Evolutionary conservation across 2,329 filamentous ascomycete genomes (phyloP).

Genomic region (Cordyceps pruinosa): DNA sequence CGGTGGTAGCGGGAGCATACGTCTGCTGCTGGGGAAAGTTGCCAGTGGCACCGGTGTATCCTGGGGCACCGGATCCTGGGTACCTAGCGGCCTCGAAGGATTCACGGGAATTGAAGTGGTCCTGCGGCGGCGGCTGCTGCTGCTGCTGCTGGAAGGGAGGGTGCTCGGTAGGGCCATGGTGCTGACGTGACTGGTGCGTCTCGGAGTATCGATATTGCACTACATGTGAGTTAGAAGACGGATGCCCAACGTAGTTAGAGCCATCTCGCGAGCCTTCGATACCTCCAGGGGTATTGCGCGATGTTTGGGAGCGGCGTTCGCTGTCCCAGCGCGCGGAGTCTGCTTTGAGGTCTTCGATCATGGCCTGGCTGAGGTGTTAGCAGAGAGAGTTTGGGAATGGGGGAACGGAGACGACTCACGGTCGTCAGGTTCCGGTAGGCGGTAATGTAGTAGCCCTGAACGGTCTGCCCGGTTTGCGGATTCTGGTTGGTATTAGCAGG

Average conservation of each 20-base stretch:
- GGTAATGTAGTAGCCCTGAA: slow-evolving; percentile 69
- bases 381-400: background rate
- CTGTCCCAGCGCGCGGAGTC: slow-evolving; percentile 56
- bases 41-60: slow-evolving; percentile 41
- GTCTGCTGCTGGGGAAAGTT: slow-evolving; percentile 23
- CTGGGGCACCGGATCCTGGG: slow-evolving; percentile 42
- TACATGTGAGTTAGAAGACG: slow-evolving; percentile 52
- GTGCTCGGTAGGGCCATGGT: slow-evolving; percentile 39
- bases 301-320: slow-evolving; percentile 50
- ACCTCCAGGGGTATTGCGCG: slow-evolving; percentile 50
- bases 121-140: slow-evolving; percentile 25
- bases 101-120: slow-evolving; percentile 32
- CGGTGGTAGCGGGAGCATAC: slow-evolving; percentile 25
- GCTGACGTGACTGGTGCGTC: slow-evolving; percentile 41
- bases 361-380: slow-evolving; percentile 38
- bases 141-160: slow-evolving; percentile 19
- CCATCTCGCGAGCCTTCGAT: slow-evolving; percentile 47
- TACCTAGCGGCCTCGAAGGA: slow-evolving; percentile 40
- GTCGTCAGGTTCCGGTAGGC: slow-evolving; percentile 73
- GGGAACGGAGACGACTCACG: slow-evolving; percentile 41
- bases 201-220: slow-evolving; percentile 52
- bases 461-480: slow-evolving; percentile 50
- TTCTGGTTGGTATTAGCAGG: slow-evolving; percentile 32
- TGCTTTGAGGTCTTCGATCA: slow-evolving; percentile 57
- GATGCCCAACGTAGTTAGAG: slow-evolving; percentile 41